Base-by-base conservation (phyloP, 306 rosid species). In the Corylus heterophylla region DNA sequence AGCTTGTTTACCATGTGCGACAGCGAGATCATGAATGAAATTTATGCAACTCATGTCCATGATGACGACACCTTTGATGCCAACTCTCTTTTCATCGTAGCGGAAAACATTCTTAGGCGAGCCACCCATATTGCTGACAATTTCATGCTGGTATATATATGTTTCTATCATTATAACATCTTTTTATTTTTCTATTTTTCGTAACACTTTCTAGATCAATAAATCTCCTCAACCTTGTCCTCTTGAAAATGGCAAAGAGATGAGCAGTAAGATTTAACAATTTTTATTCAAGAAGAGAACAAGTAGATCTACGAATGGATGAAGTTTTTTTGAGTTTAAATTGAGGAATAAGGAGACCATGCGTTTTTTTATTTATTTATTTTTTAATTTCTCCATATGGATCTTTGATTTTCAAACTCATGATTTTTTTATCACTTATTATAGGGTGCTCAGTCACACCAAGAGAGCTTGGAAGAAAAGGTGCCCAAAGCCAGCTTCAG, bases 111-210 rank as follows among this genome's bases (percentile, higher is more conserved):
- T 58, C 83, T 87, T 22, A 79, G 75, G 10, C 91, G 80, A 52
- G 84, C 93, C 3, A 84, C 88, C 29, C 87, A 73, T 52, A 75
- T 85, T 78, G 96, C 89, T 44, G 91, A 89, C 59, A 84, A 50
- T 42, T 74, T 84, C 44, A 87, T 86, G 9, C 96, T 81, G 94
- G 94, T 42, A 42, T 5, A 42, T 86, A 67, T 10, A 11, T 13
- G 14, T 12, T 13, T 8, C 47, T 5, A 42, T 6, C 45, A 42
- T 42, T 42, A 5, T 6, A 42, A 42, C 8, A 42, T 5, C 7
- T 42, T 42, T 5, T 42, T 42, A 0, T 42, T 5, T 42, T 42
- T 1, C 7, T 52, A 52, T 3, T 1, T 6, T 31, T 16, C 56
- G 17, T 52, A 4, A 52, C 56, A 31, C 35, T 31, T 31, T 31